phyloP scores from a whole-genome alignment of 2,329 filamentous ascomycete species.

The Penicillium hordei region DNA sequence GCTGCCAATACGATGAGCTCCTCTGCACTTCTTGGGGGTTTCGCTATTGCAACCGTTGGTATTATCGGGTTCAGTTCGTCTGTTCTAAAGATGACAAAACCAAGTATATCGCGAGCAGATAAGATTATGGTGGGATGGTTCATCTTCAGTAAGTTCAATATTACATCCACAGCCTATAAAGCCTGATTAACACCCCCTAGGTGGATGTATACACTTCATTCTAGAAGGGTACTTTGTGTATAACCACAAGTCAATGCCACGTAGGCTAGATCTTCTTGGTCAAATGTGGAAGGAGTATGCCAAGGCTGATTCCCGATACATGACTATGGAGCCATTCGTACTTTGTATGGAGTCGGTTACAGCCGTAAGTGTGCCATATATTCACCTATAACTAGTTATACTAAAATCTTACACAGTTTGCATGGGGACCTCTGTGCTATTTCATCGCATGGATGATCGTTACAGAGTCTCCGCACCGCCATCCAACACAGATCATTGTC shows the following conservation, averaged over 20 bases:
- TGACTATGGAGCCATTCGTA: conserved; percentile 1
- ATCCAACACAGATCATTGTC: not conserved
- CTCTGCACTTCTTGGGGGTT: not conserved
- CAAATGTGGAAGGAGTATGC: conserved; percentile 13
- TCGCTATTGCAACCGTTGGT: not conserved
- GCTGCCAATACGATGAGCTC: not conserved
- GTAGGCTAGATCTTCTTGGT: conserved; percentile 3
- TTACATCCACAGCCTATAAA: not conserved
- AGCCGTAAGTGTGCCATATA: not conserved
- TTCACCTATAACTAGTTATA: not conserved
- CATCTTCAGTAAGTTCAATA: not conserved
- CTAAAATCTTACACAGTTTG: not conserved
- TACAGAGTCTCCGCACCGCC: not conserved
- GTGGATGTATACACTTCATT: conserved; percentile 7
- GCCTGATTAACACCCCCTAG: not conserved
- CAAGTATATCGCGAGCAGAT: not conserved
- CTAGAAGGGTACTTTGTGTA: conserved; percentile 14
- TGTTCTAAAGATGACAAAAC: not conserved
- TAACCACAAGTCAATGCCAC: conserved; percentile 8
- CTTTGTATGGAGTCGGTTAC: not conserved
- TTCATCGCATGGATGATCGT: not conserved
- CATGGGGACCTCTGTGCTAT: not conserved
- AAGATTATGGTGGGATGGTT: not conserved
- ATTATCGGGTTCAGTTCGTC: not conserved
- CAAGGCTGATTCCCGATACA: conserved; percentile 9